These are phyloP conservation scores for Oryza punctata DNA, from an alignment of 176 grass and related monocot species.

Conservation along the genomic window DNA sequence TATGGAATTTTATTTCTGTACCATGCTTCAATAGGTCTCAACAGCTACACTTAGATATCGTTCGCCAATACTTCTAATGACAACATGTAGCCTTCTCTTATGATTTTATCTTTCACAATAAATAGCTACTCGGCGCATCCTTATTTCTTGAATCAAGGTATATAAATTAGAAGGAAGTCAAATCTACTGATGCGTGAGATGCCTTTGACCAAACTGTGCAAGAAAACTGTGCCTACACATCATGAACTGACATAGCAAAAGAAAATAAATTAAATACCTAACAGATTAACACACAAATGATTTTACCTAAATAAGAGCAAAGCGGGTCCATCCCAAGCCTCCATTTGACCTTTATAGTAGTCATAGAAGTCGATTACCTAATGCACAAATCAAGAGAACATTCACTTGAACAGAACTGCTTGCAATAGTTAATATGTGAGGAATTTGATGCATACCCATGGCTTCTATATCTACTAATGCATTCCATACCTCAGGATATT, in stretches of 20 bases:
- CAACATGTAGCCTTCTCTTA: not conserved
- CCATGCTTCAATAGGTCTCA: slow-evolving; percentile 20
- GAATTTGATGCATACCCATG: slow-evolving; percentile 8
- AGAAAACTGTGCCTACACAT: slow-evolving; percentile 20
- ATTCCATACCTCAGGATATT: slow-evolving; percentile 91
- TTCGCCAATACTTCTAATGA: not conserved
- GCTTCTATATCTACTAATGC: slow-evolving; percentile 15
- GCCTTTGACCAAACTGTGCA: slow-evolving; percentile 31
- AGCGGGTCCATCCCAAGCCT: slow-evolving; percentile 98
- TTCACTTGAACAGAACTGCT: slow-evolving; percentile 31
- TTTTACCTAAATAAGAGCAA: slow-evolving; percentile 98
- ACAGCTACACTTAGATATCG: not conserved
- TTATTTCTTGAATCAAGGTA: slow-evolving; percentile 21
- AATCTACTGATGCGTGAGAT: slow-evolving; percentile 25
- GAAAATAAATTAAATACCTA: slow-evolving; percentile 23
- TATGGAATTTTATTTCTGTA: slow-evolving; percentile 16
- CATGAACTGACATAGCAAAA: slow-evolving; percentile 39
- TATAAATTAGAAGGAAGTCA: slow-evolving; percentile 35
- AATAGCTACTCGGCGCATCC: not conserved
- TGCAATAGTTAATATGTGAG: slow-evolving; percentile 30
- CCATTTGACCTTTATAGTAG: slow-evolving; percentile 99
- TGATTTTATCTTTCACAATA: slow-evolving; percentile 27
- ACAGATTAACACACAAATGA: slow-evolving; percentile 3
- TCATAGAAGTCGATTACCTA: slow-evolving; percentile 98
- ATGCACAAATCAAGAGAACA: slow-evolving; percentile 45